Evolutionary conservation across 164 flowering plant genomes (phyloP).

Genomic region (Euptelea pleiosperma): DNA sequence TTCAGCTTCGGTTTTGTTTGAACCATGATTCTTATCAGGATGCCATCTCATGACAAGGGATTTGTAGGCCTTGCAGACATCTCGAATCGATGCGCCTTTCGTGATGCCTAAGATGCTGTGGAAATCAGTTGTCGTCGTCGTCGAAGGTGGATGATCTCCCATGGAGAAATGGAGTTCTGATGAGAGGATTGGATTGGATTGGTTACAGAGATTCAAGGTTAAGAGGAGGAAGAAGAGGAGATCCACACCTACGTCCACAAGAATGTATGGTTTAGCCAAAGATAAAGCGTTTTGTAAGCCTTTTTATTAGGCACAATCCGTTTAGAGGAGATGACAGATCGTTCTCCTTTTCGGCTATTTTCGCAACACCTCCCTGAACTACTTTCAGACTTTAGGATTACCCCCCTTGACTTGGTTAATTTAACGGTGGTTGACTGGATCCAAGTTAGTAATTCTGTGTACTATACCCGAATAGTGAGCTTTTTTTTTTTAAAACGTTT

Average conservation of each 20-base stretch:
- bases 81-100: slow-evolving; percentile 21
- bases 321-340: too few relatives aligned
- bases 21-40: slow-evolving; percentile 20
- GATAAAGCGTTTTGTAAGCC: too few relatives aligned
- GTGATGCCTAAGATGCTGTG: slow-evolving; percentile 15
- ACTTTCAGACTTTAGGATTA: too few relatives aligned
- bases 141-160: slow-evolving; percentile 15
- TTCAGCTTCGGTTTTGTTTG: slow-evolving; percentile 17
- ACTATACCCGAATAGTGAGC: too few relatives aligned
- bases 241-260: too few relatives aligned
- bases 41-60: slow-evolving; percentile 24
- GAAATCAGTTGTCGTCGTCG: slow-evolving; percentile 12
- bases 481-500: too few relatives aligned
- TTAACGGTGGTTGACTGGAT: too few relatives aligned
- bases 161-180: slow-evolving; percentile 14
- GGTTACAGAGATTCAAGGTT: not conserved
- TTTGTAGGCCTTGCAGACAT: slow-evolving; percentile 25
- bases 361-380: too few relatives aligned
- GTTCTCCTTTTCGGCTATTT: too few relatives aligned
- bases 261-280: slow-evolving; percentile 19
- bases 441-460: too few relatives aligned
- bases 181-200: not conserved
- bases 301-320: slow-evolving; percentile 19
- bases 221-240: slow-evolving; percentile 3
- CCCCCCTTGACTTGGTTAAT: too few relatives aligned